These are phyloP conservation scores for Gyrodon tennesseensis DNA, from an alignment of 1,284 basidiomycete genomes.

Conservation along the genomic window DNA sequence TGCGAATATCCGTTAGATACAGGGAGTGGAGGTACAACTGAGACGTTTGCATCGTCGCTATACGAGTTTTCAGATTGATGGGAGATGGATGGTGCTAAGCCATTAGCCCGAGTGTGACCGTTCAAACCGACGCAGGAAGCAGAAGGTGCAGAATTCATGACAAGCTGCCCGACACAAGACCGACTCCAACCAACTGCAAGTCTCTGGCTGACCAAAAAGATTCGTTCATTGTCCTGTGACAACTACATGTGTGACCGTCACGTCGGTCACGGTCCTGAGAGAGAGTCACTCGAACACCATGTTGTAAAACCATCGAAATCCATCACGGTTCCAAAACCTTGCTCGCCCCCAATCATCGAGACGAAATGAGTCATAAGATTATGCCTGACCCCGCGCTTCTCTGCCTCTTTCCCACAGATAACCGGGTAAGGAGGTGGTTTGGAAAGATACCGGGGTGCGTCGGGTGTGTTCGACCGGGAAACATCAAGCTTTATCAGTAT, in stretches of 20 bases:
- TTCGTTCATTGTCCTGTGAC: slow-evolving; percentile 37
- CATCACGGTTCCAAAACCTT: slow-evolving; percentile 48
- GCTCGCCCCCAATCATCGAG: slow-evolving; percentile 49
- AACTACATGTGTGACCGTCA: slow-evolving; percentile 33
- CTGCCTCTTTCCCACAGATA: slow-evolving; percentile 53
- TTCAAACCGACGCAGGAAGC: slow-evolving; percentile 34
- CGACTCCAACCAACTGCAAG: slow-evolving; percentile 11
- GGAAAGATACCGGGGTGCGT: slow-evolving; percentile 35
- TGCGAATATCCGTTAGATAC: slow-evolving; percentile 47
- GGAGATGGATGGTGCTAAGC: slow-evolving; percentile 24
- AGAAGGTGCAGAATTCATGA: slow-evolving; percentile 36
- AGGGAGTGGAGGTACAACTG: slow-evolving; percentile 33
- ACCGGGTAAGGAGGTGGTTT: slow-evolving; percentile 57
- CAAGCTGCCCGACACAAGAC: slow-evolving; percentile 12
- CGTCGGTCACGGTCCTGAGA: slow-evolving; percentile 26
- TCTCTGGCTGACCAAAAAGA: slow-evolving; percentile 18
- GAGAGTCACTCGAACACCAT: slow-evolving; percentile 32
- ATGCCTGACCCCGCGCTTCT: slow-evolving; percentile 47
- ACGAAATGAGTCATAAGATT: slow-evolving; percentile 68
- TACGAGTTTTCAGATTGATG: slow-evolving; percentile 34
- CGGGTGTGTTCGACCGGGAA: slow-evolving; percentile 15
- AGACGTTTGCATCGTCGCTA: slow-evolving; percentile 32
- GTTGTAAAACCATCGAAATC: slow-evolving; percentile 43
- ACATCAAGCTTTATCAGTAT: slow-evolving; percentile 22
- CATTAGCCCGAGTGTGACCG: slow-evolving; percentile 36